A percentile compares a stretch with the other conserved stretches of the same genome.
Evolutionary conservation across 176 grass and related monocot genomes (phyloP).

Genomic region (Aechmea fasciata): DNA sequence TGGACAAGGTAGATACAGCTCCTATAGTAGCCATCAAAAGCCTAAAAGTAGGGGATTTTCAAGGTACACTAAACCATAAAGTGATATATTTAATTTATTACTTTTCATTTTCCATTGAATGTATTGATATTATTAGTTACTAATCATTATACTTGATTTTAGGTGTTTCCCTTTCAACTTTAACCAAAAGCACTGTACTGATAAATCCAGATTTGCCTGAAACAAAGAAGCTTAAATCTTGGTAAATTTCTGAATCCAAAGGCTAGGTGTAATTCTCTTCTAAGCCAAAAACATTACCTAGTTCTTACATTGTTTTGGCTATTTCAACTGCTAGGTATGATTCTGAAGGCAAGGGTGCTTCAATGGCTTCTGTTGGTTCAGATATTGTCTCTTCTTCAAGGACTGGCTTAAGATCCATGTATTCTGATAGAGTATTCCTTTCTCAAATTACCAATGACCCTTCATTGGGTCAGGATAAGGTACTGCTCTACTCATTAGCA

Average conservation of each 20-base stretch:
- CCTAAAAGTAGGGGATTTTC: slow-evolving; percentile 81
- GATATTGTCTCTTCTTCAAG: slow-evolving; percentile 38
- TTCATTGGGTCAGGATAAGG: slow-evolving; percentile 81
- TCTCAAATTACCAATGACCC: slow-evolving; percentile 68
- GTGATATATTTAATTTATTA: not conserved
- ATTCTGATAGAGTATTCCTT: slow-evolving; percentile 81
- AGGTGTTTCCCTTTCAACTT: slow-evolving; percentile 81
- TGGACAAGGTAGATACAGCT: slow-evolving; percentile 65
- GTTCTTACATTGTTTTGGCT: slow-evolving; percentile 3
- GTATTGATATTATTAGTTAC: not conserved
- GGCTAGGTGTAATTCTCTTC: not conserved
- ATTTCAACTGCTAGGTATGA: slow-evolving; percentile 57
- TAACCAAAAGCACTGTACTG: slow-evolving; percentile 56
- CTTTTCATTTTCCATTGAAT: not conserved
- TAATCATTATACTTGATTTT: not conserved
- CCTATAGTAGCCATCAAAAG: slow-evolving; percentile 68
- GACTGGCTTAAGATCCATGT: slow-evolving; percentile 57
- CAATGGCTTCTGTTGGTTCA: slow-evolving; percentile 64
- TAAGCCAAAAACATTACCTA: not conserved
- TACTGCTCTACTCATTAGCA: slow-evolving; percentile 7
- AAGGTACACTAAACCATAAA: slow-evolving; percentile 34
- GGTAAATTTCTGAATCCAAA: slow-evolving; percentile 27
- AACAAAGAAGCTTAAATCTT: slow-evolving; percentile 45
- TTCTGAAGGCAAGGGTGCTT: slow-evolving; percentile 59
- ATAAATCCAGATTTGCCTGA: slow-evolving; percentile 73